Evolutionary conservation across 1,284 basidiomycete species (phyloP).

Genomic region (Athelia psychrophila): DNA sequence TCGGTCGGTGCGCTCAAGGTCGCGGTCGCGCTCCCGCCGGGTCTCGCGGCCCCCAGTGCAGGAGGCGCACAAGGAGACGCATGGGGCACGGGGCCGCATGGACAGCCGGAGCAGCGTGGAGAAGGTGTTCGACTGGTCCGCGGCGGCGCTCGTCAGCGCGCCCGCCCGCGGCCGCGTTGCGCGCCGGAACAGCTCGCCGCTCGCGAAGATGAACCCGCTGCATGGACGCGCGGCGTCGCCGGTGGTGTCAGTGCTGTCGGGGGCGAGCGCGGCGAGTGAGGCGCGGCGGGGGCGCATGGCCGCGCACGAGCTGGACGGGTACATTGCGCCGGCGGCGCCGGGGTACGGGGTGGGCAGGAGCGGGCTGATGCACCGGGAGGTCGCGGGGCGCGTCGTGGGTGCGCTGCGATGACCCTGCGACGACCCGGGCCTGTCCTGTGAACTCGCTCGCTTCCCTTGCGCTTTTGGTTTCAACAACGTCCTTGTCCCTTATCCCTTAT

Average conservation of each 20-base stretch:
- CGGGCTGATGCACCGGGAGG: slow-evolving; percentile 51
- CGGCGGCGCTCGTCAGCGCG: slow-evolving; percentile 31
- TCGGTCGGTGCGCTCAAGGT: slow-evolving; percentile 34
- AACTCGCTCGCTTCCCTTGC: too few species aligned
- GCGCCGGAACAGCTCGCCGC: slow-evolving; percentile 51
- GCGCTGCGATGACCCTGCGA: neutral
- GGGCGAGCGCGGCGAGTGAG: slow-evolving; percentile 20
- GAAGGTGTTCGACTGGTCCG: slow-evolving; percentile 34
- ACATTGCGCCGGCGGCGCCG: slow-evolving; percentile 37
- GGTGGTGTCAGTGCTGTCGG: slow-evolving; percentile 3
- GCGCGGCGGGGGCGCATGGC: slow-evolving; percentile 44
- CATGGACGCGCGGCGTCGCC: slow-evolving; percentile 21
- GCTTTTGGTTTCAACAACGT: too few species aligned
- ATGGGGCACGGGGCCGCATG: slow-evolving; percentile 18
- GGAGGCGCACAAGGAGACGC: slow-evolving; percentile 2
- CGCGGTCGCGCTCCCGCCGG: slow-evolving; percentile 25
- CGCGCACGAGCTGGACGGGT: slow-evolving; percentile 44
- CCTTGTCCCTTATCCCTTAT: too few species aligned
- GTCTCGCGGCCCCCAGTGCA: slow-evolving; percentile 11
- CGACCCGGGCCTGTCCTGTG: too few species aligned
- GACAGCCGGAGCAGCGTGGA: slow-evolving; percentile 31
- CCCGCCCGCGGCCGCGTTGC: slow-evolving; percentile 41
- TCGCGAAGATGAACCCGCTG: slow-evolving; percentile 42
- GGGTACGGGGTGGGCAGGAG: slow-evolving; percentile 58
- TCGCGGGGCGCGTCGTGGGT: slow-evolving; percentile 14